These are phyloP conservation scores for Trichocomaceae sp. DNA, from an alignment of 2,329 filamentous ascomycete genomes.

Conservation along the genomic window DNA sequence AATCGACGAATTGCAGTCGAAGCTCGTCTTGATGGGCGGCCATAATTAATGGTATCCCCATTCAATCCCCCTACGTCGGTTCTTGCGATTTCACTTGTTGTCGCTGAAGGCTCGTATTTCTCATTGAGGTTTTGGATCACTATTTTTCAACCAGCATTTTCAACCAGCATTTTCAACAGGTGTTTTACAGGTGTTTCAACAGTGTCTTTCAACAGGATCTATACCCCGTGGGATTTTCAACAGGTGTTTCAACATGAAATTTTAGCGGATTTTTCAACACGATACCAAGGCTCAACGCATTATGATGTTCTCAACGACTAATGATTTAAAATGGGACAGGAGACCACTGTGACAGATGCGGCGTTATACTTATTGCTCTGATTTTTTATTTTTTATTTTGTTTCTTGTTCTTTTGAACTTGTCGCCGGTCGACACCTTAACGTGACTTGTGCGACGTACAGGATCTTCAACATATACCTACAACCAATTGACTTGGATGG, in stretches of 20 bases:
- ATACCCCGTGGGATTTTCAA: conserved; percentile 1
- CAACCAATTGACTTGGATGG: background rate
- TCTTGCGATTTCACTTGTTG: background rate
- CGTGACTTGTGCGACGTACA: background rate
- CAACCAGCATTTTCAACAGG: conserved; percentile 6
- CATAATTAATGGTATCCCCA: background rate
- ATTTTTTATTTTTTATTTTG: background rate
- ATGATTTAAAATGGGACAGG: conserved; percentile 7
- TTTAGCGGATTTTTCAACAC: conserved; percentile 5
- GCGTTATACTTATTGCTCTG: background rate
- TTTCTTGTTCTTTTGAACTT: background rate
- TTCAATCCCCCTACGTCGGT: background rate
- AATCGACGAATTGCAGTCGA: conserved; percentile 13
- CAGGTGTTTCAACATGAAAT: conserved; percentile 7
- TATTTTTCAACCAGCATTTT: background rate
- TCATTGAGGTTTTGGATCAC: background rate
- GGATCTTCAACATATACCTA: conserved; percentile 8
- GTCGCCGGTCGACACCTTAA: background rate
- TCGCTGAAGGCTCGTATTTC: background rate
- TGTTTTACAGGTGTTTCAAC: conserved; percentile 3
- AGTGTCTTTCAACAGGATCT: conserved; percentile 4
- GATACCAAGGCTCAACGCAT: conserved; percentile 9
- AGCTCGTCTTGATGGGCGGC: conserved; percentile 8
- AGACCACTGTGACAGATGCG: background rate
- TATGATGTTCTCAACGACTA: conserved; percentile 10